Base-by-base conservation (phyloP, 1,139 yeast genomes). In the Sugiyamaella neomexicana region DNA sequence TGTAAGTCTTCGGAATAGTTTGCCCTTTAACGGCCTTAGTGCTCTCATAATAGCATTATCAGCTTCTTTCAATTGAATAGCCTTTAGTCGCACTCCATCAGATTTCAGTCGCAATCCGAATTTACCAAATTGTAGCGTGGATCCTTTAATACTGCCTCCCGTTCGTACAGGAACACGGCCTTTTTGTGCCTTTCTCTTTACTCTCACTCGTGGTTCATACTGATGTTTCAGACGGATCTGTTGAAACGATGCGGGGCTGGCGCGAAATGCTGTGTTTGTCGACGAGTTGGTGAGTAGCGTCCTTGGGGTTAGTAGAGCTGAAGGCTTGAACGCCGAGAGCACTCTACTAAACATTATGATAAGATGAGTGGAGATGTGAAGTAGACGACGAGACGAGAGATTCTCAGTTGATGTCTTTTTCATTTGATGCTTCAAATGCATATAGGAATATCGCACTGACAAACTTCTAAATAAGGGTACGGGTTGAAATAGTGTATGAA, bases 111-210 rank as follows among this genome's bases (percentile, higher is more conserved):
- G 82, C 63, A 93, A 77, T 20, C 98, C 99, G 68, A 82, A 89
- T 31, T 81, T 79, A 27, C 99, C 99, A 65, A 85, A 86, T 58
- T 82, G 83, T 32, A 93, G 70, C 3, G 86, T 79, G 55, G 93
- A 86, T 20, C 99, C 99, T 69, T 88, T 90, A 56, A 81, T 78
- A 2, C 97, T 90, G 3, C 98, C 98, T 55, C 99, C 99, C 13
- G 86, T 88, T 70, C 97, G 86, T 17, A 91, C 97, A 1, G 95
- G 82, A 6, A 95, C 97, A 65, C 97, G 80, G 43, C 99, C 99
- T 70, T 93, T 95, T 72, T 89, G 91, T 46, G 91, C 89, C 73
- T 93, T 93, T 65, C 83, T 79, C 55, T 85, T 79, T 57, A 78
- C 75, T 64, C 82, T 83, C 73, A 80, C 86, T 67, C 96, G 79